Evolutionary conservation across 2,329 filamentous ascomycete genomes (phyloP), one percentile per base, ranked within the genome.

Genomic region (Ophioceras dolichostomum): DNA sequence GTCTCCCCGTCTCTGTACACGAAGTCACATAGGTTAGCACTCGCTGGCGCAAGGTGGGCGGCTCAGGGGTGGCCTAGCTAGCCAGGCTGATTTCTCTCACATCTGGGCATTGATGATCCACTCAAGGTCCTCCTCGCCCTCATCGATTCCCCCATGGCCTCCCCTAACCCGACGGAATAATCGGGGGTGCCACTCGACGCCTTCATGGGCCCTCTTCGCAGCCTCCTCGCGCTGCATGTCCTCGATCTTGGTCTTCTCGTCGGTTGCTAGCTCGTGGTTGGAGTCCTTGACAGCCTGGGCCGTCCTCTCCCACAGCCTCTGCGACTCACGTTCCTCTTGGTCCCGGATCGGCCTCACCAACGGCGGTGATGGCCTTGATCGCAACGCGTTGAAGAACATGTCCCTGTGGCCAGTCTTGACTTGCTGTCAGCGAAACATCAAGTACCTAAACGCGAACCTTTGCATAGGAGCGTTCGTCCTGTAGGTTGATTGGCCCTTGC

Each of bases 191-290:
- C 91, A 98, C 45, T 94, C 85, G 7, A 87, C 65, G 10, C 81
- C 81, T 10, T 88, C 78, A 34, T 87, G 80, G 22, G 73, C 73
- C 49, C 91, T 73, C 51, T 76, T 76, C 14, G 87, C 81, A 2
- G 91, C 87, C 53, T 95, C 89, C 44, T 88, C 80, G 51, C 91
- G 74, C 59, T 98, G 91, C 52, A 74, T 78, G 50, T 96, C 89
- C 56, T 98, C 91, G 41, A 98, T 85, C 55, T 82, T 83, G n/a
- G 84, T 88, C 65, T 98, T 98, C 53, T 95, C 89, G 44, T 91
- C 83, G 1, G 91, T 98, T 4, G 91, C 91, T 8, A 81, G 61
- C 47, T 85, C 83, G 51, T 98, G 91, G 49, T 98, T 88, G 41
- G 79, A 76, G 34, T 82, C 78, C 52, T 80, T 83, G 43, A 98